Conservation (phyloP, 2,329 filamentous ascomycete species). For the Tolypocladium guangdongense region DNA sequence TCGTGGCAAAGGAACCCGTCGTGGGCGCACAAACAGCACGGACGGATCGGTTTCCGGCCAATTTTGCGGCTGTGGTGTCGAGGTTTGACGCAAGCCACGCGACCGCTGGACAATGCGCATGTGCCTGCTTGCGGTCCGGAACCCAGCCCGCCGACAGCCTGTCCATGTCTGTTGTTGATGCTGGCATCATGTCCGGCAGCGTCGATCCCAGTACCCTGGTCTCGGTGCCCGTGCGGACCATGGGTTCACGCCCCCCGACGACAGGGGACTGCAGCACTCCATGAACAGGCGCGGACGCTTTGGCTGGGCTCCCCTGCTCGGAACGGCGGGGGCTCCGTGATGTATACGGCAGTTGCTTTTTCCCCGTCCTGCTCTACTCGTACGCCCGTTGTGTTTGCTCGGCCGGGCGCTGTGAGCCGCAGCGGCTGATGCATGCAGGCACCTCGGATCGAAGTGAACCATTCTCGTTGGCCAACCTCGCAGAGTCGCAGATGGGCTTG, state of each 20-base stretch:
- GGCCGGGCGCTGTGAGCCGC: not conserved
- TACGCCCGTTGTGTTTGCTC: no score
- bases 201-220: not conserved
- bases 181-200: not conserved
- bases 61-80: not conserved
- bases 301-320: not conserved
- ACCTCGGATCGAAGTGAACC: no score
- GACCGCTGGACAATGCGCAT: not conserved
- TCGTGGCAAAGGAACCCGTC: not conserved
- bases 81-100: not conserved
- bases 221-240: not conserved
- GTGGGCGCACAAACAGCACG: not conserved
- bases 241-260: not conserved
- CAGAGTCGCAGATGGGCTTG: not conserved
- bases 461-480: not conserved
- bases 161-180: not conserved
- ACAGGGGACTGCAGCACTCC: not conserved
- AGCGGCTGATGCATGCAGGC: not conserved
- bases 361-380: not conserved
- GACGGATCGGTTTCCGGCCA: not conserved
- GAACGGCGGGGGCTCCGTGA: not conserved
- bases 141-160: not conserved
- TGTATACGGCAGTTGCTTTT: not conserved
- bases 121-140: not conserved
- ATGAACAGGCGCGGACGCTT: not conserved